Conservation (phyloP, 2,329 filamentous ascomycete genomes). For the Gliomastix tumulicola region DNA sequence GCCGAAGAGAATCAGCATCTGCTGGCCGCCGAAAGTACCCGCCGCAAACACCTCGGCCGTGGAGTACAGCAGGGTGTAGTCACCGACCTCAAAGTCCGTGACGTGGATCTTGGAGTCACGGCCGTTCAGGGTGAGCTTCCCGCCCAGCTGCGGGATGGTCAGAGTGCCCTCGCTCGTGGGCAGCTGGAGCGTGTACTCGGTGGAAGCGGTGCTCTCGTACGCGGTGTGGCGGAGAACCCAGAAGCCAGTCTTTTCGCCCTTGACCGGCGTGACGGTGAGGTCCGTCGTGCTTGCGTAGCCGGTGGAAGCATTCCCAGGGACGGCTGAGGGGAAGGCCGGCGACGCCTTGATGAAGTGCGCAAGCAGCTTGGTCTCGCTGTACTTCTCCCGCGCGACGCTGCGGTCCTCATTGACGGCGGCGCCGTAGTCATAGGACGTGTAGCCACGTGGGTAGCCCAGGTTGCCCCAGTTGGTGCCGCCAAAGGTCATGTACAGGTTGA, state of each 20-base stretch:
- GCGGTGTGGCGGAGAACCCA: slow-evolving; percentile 3
- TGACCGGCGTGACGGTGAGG: slow-evolving; percentile 2
- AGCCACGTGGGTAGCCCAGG: slow-evolving; percentile 53
- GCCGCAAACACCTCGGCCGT: slow-evolving; percentile 61
- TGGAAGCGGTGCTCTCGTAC: not conserved
- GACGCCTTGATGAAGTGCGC: slow-evolving; percentile 4
- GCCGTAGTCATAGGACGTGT: slow-evolving; percentile 6
- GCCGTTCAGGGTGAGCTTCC: slow-evolving; percentile 26
- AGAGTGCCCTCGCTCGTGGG: slow-evolving; percentile 3
- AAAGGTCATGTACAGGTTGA: slow-evolving; percentile 68
- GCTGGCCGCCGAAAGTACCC: slow-evolving; percentile 50
- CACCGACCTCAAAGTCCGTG: slow-evolving; percentile 50
- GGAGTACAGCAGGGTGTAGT: slow-evolving; percentile 52
- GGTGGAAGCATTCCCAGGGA: not conserved
- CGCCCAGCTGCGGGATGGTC: slow-evolving; percentile 14
- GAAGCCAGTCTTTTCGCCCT: no score
- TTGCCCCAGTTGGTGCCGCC: slow-evolving; percentile 78
- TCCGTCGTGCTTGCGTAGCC: slow-evolving; percentile 1
- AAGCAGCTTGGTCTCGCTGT: slow-evolving; percentile 5
- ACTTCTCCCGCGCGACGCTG: slow-evolving; percentile 20
- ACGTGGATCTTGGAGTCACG: slow-evolving; percentile 5
- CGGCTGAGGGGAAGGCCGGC: slow-evolving; percentile 1
- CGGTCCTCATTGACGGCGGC: slow-evolving; percentile 5
- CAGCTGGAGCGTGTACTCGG: slow-evolving; percentile 1
- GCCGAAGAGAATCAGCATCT: slow-evolving; percentile 53